Conservation (phyloP, 345 rosid genomes). For the Fremontodendron californicum region DNA sequence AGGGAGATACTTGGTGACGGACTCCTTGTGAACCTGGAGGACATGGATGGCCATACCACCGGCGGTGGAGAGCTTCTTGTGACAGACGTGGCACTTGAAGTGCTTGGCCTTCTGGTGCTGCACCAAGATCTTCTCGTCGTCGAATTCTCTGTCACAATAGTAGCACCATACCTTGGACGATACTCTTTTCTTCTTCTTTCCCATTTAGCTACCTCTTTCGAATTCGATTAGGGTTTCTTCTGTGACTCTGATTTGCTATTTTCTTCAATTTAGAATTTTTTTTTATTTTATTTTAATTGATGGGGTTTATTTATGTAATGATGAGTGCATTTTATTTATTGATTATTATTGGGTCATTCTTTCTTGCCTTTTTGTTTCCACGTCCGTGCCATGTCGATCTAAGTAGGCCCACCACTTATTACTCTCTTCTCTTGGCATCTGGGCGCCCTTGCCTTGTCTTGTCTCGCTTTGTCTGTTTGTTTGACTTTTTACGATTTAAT, state of each 20-base stretch:
- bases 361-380: no score
- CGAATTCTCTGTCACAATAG: conserved; percentile 97
- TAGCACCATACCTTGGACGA: conserved; percentile 94
- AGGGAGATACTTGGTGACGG: conserved; percentile 62
- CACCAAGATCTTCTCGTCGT: conserved; percentile 95
- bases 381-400: no score
- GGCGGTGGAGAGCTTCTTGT: conserved; percentile 97
- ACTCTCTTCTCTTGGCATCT: no score
- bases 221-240: conserved; percentile 19
- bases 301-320: no score
- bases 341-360: no score
- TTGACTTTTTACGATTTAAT: no score
- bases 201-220: conserved; percentile 39
- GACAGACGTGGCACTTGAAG: conserved; percentile 97
- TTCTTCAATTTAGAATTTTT: not conserved
- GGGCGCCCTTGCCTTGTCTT: no score
- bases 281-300: no score
- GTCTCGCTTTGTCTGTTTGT: no score
- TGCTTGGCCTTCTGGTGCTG: conserved; percentile 99
- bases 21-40: conserved; percentile 97
- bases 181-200: conserved; percentile 95
- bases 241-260: not conserved
- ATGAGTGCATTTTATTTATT: not conserved
- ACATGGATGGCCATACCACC: conserved; percentile 98
- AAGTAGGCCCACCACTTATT: no score